Percentiles rank a stretch among this genome's conserved stretches.
phyloP scores from a whole-genome alignment of 1,284 basidiomycete species.

The Ustilago cynodontis region DNA sequence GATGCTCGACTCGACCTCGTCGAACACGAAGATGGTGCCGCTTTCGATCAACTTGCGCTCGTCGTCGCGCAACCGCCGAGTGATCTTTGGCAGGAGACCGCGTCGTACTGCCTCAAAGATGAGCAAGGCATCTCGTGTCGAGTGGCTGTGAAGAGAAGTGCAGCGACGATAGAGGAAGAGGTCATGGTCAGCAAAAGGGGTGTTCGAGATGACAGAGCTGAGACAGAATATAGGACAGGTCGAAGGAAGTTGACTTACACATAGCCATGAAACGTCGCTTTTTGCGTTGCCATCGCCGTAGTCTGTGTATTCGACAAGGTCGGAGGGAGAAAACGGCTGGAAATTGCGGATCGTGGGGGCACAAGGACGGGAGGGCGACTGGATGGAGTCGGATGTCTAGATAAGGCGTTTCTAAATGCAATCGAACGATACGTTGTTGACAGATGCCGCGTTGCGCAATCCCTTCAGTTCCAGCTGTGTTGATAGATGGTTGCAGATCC shows the following conservation, averaged over 20 bases:
- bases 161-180: background rate
- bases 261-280: conserved; percentile 32
- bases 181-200: background rate
- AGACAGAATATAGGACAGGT: background rate
- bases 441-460: background rate
- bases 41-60: conserved; percentile 90
- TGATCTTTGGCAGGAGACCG: conserved; percentile 90
- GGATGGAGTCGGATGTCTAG: background rate
- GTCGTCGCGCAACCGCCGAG: conserved; percentile 90
- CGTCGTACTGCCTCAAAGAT: conserved; percentile 93
- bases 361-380: background rate
- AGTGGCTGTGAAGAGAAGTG: conserved; percentile 75
- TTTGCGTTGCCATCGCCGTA: conserved; percentile 25
- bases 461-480: background rate
- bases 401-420: background rate
- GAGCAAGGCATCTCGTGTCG: conserved; percentile 92
- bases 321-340: background rate
- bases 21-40: conserved; percentile 96
- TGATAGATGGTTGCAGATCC: too few species aligned
- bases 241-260: background rate
- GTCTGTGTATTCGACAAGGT: background rate
- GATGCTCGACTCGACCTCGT: conserved; percentile 96
- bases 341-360: background rate
- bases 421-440: background rate
- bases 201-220: background rate